Base-by-base conservation (phyloP, 352 stramenopile genomes). In the Albugo laibachii region DNA sequence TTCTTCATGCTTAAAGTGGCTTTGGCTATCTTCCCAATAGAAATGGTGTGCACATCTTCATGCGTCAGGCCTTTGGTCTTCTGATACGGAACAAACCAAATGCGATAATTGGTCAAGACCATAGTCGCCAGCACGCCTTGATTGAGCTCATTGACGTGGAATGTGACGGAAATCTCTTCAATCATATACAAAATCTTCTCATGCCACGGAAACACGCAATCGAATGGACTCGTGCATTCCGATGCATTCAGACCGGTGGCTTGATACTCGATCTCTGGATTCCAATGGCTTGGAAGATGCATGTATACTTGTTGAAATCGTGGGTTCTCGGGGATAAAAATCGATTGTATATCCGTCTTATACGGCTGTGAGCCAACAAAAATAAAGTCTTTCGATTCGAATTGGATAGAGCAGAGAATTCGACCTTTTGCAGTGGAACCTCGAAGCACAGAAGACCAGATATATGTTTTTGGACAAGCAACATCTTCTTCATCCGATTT, bases 111-210 rank as follows among this genome's bases (percentile, higher is more conserved):
- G 1, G 77, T 86, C 11, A 89, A 54, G 37, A 89, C 67, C 18
- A 89, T 52, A 16, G 74, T 84, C 5, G 74, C 73, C 6, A 89
- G 55, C 21, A 89, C 77, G 36, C 77, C 77, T 47, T 89, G 77
- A 46, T 89, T 89, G 6, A 61, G 75, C 31, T 89, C 77, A 37
- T 85, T 89, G 42, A 89, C 73, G 53, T 89, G 77, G 45, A 89
- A 89, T n/a, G 77, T 89, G 11, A 89, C 70, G 0, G 73, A 81
- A 36, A 89, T 74, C 50, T 89, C 77, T 52, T 89, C 77, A 35
- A 89, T 64, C 71, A 87, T 83, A 53, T 89, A 68, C 48, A 89
- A 48, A 10, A 89, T 57, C 53, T 77, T 83, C 50, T 89, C 77
- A 45, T 87, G 66, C 68, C 71, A 89, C 34, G 77, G 77, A 20